Conservation (phyloP, 257 asterid species). For the Coffea canephora region DNA sequence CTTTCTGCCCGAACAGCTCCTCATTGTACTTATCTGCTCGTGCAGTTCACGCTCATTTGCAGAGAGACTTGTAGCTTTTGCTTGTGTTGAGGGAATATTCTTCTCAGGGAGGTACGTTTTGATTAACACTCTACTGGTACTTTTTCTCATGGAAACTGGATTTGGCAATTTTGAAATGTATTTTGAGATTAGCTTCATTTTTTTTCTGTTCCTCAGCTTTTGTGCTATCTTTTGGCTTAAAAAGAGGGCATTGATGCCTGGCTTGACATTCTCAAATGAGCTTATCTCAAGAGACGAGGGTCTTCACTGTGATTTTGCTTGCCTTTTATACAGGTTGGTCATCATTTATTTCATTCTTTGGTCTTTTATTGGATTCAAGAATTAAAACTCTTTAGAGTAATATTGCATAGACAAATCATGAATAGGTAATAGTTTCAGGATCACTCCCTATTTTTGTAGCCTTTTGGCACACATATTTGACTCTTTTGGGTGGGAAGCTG, state of each 20-base stretch:
- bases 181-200: slow-evolving; percentile 9
- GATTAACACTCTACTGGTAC: background rate
- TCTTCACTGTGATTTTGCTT: slow-evolving; percentile 84
- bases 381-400: background rate
- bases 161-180: background rate
- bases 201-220: slow-evolving; percentile 44
- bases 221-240: slow-evolving; percentile 87
- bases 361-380: background rate
- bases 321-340: slow-evolving; percentile 62
- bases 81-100: slow-evolving; percentile 87
- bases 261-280: slow-evolving; percentile 81
- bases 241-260: slow-evolving; percentile 81
- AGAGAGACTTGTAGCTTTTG: slow-evolving; percentile 80
- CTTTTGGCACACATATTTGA: no score
- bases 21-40: slow-evolving; percentile 13
- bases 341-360: background rate
- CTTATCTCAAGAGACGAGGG: slow-evolving; percentile 88
- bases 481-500: background rate
- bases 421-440: background rate
- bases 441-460: background rate
- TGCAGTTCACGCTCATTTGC: slow-evolving; percentile 70
- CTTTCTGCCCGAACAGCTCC: background rate
- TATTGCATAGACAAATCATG: background rate
- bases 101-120: slow-evolving; percentile 75
- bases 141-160: background rate